A percentile compares a stretch with the other conserved stretches of the same genome.
Evolutionary conservation across 257 asterid species (phyloP).

Genomic region (Gynochthodes officinalis): DNA sequence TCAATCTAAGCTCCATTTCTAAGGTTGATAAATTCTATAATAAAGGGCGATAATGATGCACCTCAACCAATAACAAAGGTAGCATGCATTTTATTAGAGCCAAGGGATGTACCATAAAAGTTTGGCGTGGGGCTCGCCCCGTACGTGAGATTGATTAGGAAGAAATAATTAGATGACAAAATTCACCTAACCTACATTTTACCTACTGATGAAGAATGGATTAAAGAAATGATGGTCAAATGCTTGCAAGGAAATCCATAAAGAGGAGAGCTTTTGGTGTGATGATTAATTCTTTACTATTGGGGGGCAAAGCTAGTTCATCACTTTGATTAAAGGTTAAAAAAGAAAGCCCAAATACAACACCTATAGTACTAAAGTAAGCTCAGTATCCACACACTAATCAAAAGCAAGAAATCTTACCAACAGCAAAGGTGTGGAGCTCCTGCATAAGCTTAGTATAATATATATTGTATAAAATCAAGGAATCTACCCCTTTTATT

Average conservation of each 20-base stretch:
- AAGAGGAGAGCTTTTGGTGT: background rate
- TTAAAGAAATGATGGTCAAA: constrained; percentile 16
- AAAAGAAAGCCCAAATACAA: constrained; percentile 13
- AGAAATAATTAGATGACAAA: background rate
- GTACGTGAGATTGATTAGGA: background rate
- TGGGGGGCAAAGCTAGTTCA: constrained; percentile 23
- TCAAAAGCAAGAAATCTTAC: constrained; percentile 17
- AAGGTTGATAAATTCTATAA: constrained; percentile 3
- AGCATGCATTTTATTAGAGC: background rate
- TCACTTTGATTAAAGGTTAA: constrained; percentile 23
- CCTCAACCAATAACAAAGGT: background rate
- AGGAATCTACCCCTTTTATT: constrained; percentile 10
- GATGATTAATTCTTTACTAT: constrained; percentile 7
- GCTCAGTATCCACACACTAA: background rate
- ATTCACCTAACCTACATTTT: background rate
- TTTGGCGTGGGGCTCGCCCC: background rate
- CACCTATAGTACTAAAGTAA: constrained; percentile 10
- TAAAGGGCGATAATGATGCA: background rate
- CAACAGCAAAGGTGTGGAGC: constrained; percentile 6
- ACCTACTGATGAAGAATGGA: too few species aligned
- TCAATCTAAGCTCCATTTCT: constrained; percentile 17
- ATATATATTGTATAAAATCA: background rate
- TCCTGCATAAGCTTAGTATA: background rate
- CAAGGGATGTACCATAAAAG: background rate
- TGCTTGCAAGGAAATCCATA: constrained; percentile 9